A percentile compares a stretch with the other conserved stretches of the same genome.
Conservation (phyloP, 768 basidiomycete species). For the Glaciozyma antarctica region DNA sequence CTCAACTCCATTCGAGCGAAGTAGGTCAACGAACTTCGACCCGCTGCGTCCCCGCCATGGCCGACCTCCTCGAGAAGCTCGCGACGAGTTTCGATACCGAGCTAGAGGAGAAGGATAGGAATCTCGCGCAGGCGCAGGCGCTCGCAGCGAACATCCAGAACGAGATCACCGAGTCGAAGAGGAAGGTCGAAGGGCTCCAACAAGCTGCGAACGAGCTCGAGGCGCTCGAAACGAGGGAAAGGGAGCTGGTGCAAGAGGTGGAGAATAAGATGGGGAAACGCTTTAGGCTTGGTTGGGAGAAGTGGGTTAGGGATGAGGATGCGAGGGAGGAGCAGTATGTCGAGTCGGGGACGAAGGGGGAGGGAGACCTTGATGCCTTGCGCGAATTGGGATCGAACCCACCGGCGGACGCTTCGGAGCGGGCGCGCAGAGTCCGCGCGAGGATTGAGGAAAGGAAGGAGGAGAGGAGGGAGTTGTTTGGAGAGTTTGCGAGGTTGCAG, state of each 20-base stretch:
- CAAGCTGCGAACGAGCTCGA: slow-evolving; percentile 41
- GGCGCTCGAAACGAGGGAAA: slow-evolving; percentile 52
- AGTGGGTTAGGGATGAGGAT: slow-evolving; percentile 82
- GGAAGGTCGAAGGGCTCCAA: slow-evolving; percentile 60
- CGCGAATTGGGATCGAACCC: slow-evolving; percentile 36
- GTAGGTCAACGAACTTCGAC: slow-evolving; percentile 79
- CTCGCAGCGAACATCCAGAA: slow-evolving; percentile 75
- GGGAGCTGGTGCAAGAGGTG: slow-evolving; percentile 57
- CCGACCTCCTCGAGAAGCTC: slow-evolving; percentile 74
- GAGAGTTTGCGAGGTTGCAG: slow-evolving; percentile 66
- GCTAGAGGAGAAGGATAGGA: slow-evolving; percentile 79
- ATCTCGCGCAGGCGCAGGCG: slow-evolving; percentile 78
- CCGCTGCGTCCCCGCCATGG: slow-evolving; percentile 71
- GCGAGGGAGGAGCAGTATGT: slow-evolving; percentile 53
- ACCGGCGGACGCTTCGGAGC: slow-evolving; percentile 50
- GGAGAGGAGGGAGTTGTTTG: slow-evolving; percentile 62
- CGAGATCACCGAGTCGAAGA: slow-evolving; percentile 78
- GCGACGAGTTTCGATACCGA: slow-evolving; percentile 87
- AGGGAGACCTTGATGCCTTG: slow-evolving; percentile 30
- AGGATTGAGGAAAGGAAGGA: slow-evolving; percentile 59
- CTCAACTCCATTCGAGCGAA: slow-evolving; percentile 64
- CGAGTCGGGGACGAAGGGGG: not conserved
- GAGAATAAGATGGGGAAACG: slow-evolving; percentile 66
- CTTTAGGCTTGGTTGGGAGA: slow-evolving; percentile 82
- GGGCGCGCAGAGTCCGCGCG: slow-evolving; percentile 50